Evolutionary conservation across 148 eudicot species (phyloP).

Genomic region (Linanthus parryae): DNA sequence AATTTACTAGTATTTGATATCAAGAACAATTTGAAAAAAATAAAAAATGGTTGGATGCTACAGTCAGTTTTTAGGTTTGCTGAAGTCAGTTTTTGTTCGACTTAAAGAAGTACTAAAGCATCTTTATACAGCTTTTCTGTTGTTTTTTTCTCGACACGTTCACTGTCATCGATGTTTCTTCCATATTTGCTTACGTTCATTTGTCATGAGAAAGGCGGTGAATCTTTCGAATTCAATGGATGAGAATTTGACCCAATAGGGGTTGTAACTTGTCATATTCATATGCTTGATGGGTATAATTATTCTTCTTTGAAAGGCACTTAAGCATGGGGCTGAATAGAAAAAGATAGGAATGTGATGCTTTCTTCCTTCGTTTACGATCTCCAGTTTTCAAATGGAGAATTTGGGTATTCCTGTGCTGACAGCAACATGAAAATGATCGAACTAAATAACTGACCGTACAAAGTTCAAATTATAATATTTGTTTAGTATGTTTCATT

Average conservation of each 20-base stretch:
- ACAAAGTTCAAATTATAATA: background rate
- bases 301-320: slow-evolving; percentile 2
- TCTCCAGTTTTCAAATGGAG: slow-evolving; percentile 9
- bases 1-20: too few species aligned
- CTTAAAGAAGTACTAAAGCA: too few species aligned
- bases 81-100: too few species aligned
- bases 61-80: too few species aligned
- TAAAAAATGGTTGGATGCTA: too few species aligned
- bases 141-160: too few species aligned
- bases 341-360: background rate
- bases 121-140: too few species aligned
- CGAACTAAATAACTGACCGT: background rate
- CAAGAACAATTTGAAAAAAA: too few species aligned
- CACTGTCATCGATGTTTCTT: too few species aligned
- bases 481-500: background rate
- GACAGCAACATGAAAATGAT: too few species aligned
- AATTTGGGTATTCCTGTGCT: slow-evolving; percentile 16
- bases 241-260: too few species aligned
- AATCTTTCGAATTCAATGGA: background rate
- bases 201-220: background rate
- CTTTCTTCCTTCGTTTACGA: background rate
- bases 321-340: slow-evolving; percentile 1
- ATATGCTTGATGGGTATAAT: slow-evolving; percentile 2
- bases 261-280: too few species aligned
- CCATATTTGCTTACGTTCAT: background rate